Percentiles rank a stretch among this genome's conserved stretches.
phyloP scores from a whole-genome alignment of 192 early-diverging fungal species.

The Phycomyces nitens region DNA sequence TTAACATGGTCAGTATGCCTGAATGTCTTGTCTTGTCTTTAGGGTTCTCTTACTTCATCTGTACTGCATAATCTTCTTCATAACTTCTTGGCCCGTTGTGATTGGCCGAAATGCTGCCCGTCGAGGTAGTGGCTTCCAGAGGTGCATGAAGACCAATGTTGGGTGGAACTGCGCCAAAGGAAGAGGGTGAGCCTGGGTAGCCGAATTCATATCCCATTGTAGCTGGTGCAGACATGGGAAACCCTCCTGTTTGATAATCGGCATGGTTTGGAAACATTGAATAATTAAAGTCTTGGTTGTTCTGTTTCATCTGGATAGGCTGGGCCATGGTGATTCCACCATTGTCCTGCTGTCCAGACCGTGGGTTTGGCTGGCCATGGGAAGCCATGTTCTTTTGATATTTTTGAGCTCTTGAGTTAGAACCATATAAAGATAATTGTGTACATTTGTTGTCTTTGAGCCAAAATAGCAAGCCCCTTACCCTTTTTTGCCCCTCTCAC shows the following conservation, averaged over 20 bases:
- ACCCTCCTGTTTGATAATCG: neutral
- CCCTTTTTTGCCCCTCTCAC: no score
- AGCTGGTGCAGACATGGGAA: conserved; percentile 35
- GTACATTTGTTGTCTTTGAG: no score
- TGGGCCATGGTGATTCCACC: neutral
- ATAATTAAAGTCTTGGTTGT: neutral
- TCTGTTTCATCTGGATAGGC: neutral
- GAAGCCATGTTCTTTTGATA: no score
- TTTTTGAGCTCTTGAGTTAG: no score
- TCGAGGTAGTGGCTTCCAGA: neutral
- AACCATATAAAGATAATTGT: no score
- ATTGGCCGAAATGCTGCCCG: conserved; percentile 2
- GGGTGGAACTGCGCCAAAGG: neutral
- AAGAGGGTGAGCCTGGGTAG: neutral
- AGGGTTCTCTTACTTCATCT: conserved; percentile 33
- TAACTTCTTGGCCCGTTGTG: conserved; percentile 20
- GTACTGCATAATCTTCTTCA: conserved; percentile 30
- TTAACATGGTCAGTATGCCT: no score
- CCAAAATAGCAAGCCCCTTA: neutral
- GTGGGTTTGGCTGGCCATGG: neutral
- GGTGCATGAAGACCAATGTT: neutral
- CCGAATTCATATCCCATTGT: conserved; percentile 24
- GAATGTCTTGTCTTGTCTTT: no score
- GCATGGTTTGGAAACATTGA: neutral
- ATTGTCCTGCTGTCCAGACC: neutral